phyloP scores from a whole-genome alignment of 192 early-diverging fungal species.

The Polychytrium aggregatum region DNA sequence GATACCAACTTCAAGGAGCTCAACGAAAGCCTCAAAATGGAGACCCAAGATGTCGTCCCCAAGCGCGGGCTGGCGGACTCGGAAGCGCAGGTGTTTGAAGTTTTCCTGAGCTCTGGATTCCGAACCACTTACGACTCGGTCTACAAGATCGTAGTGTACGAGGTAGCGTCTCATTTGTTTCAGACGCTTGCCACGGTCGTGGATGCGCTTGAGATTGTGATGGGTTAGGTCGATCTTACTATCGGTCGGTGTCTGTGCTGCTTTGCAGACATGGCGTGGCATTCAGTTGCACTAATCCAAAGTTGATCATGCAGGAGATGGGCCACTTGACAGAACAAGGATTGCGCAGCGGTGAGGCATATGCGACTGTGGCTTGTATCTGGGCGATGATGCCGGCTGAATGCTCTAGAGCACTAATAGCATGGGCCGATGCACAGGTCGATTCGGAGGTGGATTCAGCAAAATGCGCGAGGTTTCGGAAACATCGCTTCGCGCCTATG shows the following conservation, averaged over 20 bases:
- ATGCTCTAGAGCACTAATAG: neutral
- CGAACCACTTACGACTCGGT: constrained; percentile 31
- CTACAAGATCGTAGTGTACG: constrained; percentile 21
- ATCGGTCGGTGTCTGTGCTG: neutral
- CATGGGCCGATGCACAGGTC: constrained; percentile 4
- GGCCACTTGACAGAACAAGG: too few relatives aligned
- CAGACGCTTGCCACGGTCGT: neutral
- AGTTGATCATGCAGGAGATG: neutral
- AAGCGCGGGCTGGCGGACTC: constrained; percentile 32
- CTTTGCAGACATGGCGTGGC: neutral
- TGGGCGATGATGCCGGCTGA: neutral
- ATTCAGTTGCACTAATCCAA: neutral
- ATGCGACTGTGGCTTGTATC: too few relatives aligned
- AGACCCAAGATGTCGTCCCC: constrained; percentile 37
- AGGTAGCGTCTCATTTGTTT: constrained; percentile 3
- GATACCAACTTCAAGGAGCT: constrained; percentile 36
- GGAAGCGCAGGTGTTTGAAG: constrained; percentile 39
- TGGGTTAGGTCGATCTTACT: neutral
- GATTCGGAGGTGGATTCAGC: neutral
- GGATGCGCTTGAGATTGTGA: neutral
- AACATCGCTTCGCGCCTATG: constrained; percentile 16
- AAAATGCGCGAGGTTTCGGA: constrained; percentile 14
- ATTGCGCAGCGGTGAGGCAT: constrained; percentile 5
- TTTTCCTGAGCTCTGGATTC: constrained; percentile 27
- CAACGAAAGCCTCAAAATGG: constrained; percentile 26